A percentile compares a stretch with the other conserved stretches of the same genome.
Conservation (phyloP, 108 stramenopile genomes). For the Parietichytrium sp. region DNA sequence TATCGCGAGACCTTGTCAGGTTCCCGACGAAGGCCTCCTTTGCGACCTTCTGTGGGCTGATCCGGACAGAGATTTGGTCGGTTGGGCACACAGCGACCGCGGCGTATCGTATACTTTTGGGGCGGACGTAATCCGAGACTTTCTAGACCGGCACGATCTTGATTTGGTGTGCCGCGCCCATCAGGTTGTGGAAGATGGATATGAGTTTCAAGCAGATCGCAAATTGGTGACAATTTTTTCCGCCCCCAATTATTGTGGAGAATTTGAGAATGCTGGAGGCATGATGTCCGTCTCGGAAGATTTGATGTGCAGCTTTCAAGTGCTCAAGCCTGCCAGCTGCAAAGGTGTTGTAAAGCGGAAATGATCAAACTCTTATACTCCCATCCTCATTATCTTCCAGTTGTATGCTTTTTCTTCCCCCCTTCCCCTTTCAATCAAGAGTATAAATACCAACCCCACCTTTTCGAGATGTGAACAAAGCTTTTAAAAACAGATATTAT, state of each 20-base stretch:
- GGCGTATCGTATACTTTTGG: slow-evolving; percentile 63
- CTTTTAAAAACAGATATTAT: too few relatives aligned
- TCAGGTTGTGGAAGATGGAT: slow-evolving; percentile 62
- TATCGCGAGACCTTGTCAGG: slow-evolving; percentile 79
- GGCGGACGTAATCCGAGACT: slow-evolving; percentile 55
- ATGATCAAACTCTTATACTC: slow-evolving; percentile 3
- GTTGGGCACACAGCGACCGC: slow-evolving; percentile 59
- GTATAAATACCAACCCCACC: too few relatives aligned
- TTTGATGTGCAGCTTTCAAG: slow-evolving; percentile 59
- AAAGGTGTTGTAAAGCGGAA: slow-evolving; percentile 32
- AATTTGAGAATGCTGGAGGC: slow-evolving; percentile 63
- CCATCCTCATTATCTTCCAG: neutral
- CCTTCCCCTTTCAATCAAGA: too few relatives aligned
- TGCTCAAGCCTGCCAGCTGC: slow-evolving; percentile 7
- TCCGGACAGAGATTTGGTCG: slow-evolving; percentile 72
- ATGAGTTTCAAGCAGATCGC: slow-evolving; percentile 57
- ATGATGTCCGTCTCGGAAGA: slow-evolving; percentile 57
- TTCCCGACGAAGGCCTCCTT: slow-evolving; percentile 84
- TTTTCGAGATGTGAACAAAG: too few relatives aligned
- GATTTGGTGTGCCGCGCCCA: slow-evolving; percentile 62
- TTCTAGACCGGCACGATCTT: slow-evolving; percentile 52
- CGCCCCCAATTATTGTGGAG: slow-evolving; percentile 62
- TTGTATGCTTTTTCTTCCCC: too few relatives aligned
- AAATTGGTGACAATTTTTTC: slow-evolving; percentile 60
- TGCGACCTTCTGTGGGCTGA: slow-evolving; percentile 94